Evolutionary conservation across 768 basidiomycete species (phyloP).

Genomic region (Auriscalpium orientale): DNA sequence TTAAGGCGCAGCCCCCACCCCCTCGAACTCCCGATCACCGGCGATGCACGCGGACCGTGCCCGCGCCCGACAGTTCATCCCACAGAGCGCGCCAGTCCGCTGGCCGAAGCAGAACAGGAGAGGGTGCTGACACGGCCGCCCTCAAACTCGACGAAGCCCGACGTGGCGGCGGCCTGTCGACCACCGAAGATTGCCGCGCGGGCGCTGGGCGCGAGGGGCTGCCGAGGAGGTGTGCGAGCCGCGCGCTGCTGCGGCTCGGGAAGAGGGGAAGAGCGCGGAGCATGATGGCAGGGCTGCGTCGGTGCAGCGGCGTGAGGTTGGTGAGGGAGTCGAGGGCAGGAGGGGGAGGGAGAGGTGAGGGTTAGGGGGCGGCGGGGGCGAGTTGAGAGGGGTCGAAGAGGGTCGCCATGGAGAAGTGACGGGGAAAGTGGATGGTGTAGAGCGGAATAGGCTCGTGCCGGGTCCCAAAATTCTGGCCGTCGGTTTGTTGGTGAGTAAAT

Average conservation of each 20-base stretch:
- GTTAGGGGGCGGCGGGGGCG: not conserved
- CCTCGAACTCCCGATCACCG: not conserved
- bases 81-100: not conserved
- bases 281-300: slow-evolving; percentile 43
- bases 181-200: slow-evolving; percentile 37
- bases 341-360: slow-evolving; percentile 12
- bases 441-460: slow-evolving; percentile 49
- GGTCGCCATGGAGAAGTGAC: slow-evolving; percentile 52
- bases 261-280: slow-evolving; percentile 46
- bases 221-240: slow-evolving; percentile 34
- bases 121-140: not conserved
- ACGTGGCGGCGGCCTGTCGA: slow-evolving; percentile 29
- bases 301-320: slow-evolving; percentile 37
- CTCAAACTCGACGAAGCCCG: slow-evolving; percentile 19
- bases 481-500: not conserved
- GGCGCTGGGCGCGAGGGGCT: slow-evolving; percentile 31
- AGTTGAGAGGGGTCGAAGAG: slow-evolving; percentile 26
- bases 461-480: slow-evolving; percentile 46
- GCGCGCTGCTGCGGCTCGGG: slow-evolving; percentile 30
- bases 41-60: not conserved
- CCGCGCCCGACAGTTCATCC: too few relatives aligned
- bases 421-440: slow-evolving; percentile 44
- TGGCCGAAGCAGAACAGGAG: slow-evolving; percentile 2
- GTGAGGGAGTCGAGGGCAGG: slow-evolving; percentile 26
- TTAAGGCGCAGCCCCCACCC: slow-evolving; percentile 7